Percentiles rank a stretch among this genome's conserved stretches.
Conservation (phyloP, 2,329 filamentous ascomycete species). For the Penicillium expansum region DNA sequence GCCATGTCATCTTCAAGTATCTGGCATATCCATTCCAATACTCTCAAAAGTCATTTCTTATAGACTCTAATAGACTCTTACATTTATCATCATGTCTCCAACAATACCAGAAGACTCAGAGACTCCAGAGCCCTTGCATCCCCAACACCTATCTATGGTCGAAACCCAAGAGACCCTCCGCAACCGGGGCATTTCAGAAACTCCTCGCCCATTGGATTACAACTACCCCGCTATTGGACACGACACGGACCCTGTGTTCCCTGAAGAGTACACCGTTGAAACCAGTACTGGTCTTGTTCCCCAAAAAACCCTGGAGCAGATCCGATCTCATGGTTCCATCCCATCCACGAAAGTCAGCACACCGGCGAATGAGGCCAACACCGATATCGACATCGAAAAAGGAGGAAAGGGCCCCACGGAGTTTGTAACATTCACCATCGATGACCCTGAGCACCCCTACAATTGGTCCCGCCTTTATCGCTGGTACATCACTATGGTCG, state of each 20-base stretch:
- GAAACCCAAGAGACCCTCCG: constrained; percentile 27
- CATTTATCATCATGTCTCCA: constrained; percentile 7
- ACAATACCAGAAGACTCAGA: constrained; percentile 10
- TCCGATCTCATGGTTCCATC: constrained; percentile 18
- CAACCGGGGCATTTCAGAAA: constrained; percentile 24
- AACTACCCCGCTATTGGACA: constrained; percentile 33
- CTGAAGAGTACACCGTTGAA: constrained; percentile 24
- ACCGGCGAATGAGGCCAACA: constrained; percentile 3
- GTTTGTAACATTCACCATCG: constrained; percentile 62
- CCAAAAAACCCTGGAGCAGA: constrained; percentile 16
- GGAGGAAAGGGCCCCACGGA: constrained; percentile 16
- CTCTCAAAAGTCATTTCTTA: background rate
- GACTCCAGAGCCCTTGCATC: background rate
- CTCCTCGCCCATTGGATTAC: constrained; percentile 23
- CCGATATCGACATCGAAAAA: constrained; percentile 31
- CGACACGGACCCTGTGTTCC: constrained; percentile 19
- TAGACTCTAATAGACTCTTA: background rate
- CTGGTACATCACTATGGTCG: constrained; percentile 80
- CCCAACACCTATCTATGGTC: background rate
- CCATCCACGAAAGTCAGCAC: constrained; percentile 3
- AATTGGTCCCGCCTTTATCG: constrained; percentile 73
- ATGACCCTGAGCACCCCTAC: constrained; percentile 72
- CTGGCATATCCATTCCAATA: background rate
- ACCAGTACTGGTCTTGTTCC: constrained; percentile 24
- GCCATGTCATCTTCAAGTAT: background rate